Conservation (phyloP, 495 filamentous ascomycete species). For the Podospora australis region DNA sequence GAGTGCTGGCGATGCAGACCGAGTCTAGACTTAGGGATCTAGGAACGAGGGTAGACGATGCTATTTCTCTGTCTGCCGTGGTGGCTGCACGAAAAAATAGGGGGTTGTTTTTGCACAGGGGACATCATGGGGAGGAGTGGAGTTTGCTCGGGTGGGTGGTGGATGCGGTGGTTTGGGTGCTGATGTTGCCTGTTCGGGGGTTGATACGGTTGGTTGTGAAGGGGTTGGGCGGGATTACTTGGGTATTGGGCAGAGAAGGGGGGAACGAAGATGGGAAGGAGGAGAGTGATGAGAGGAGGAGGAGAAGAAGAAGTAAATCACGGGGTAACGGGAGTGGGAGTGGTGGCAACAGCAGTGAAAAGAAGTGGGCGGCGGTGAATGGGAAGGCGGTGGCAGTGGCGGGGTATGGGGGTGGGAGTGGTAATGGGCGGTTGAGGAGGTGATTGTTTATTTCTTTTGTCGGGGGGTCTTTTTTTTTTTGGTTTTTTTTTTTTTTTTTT, state of each 20-base stretch:
- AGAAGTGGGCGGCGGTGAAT: too few species aligned
- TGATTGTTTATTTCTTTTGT: too few species aligned
- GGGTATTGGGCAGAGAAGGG: neutral
- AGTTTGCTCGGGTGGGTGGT: neutral
- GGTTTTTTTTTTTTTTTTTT: too few species aligned
- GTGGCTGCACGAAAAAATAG: constrained; percentile 34
- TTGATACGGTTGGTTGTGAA: neutral
- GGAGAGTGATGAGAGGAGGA: neutral
- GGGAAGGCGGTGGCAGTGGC: too few species aligned
- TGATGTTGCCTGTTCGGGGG: neutral
- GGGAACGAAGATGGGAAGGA: neutral
- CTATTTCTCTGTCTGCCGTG: constrained; percentile 69
- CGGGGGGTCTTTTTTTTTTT: too few species aligned
- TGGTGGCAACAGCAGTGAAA: neutral
- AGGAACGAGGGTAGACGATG: constrained; percentile 65
- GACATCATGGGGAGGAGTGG: too few species aligned
- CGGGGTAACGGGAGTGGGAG: neutral
- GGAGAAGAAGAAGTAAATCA: neutral
- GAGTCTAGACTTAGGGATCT: constrained; percentile 67
- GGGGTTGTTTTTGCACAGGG: too few species aligned
- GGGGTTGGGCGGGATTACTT: neutral
- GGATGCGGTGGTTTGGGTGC: constrained; percentile 1
- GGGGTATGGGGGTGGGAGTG: too few species aligned
- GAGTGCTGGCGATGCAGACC: constrained; percentile 62
- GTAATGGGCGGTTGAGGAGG: too few species aligned